A percentile compares a stretch with the other conserved stretches of the same genome.
These are phyloP conservation scores for Globisporangium nagaii DNA, from an alignment of 352 stramenopile species.

Conservation along the genomic window DNA sequence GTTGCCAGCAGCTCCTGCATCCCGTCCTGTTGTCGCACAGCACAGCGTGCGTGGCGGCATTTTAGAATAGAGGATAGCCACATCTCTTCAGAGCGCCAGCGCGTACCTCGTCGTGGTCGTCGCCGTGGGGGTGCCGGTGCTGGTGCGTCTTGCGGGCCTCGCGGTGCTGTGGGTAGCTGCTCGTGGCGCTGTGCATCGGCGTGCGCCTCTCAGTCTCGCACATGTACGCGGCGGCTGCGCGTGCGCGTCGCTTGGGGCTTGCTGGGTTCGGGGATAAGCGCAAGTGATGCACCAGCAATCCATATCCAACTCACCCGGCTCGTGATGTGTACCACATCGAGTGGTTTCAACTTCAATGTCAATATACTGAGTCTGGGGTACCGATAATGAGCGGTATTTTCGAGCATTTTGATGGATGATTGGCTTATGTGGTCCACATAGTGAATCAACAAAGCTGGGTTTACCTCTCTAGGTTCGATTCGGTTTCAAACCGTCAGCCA, in stretches of 20 bases:
- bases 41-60: not conserved
- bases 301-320: not conserved
- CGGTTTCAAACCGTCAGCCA: too few species aligned
- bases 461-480: too few species aligned
- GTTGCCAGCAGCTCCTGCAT: not conserved
- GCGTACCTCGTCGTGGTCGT: not conserved
- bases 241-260: not conserved
- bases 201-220: too few species aligned
- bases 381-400: too few species aligned
- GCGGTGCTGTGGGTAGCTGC: not conserved
- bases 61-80: too few species aligned
- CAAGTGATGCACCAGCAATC: not conserved
- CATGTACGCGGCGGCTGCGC: too few species aligned
- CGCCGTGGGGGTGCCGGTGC: too few species aligned
- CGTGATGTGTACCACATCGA: not conserved
- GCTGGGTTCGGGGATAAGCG: slow-evolving; percentile 1
- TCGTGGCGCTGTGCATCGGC: not conserved
- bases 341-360: not conserved
- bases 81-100: too few species aligned
- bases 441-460: too few species aligned
- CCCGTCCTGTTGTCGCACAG: not conserved
- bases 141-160: not conserved
- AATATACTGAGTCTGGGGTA: too few species aligned
- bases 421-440: not conserved
- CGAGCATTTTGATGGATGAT: too few species aligned